phyloP scores from a whole-genome alignment of 2,329 filamentous ascomycete genomes.

The Plenodomus tracheiphilus region DNA sequence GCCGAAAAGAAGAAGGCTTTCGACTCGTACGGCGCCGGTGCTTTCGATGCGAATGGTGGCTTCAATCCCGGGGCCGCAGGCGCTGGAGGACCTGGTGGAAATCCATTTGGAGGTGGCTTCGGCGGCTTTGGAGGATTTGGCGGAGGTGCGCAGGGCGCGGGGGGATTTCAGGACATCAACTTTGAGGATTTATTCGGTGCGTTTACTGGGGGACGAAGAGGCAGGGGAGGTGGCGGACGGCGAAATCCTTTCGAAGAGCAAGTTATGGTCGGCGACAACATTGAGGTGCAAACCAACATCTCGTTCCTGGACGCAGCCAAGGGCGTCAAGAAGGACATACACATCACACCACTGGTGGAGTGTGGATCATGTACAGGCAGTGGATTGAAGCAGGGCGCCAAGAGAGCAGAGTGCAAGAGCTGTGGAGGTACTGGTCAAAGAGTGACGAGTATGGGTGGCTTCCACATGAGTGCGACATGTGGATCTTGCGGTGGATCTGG shows the following conservation, averaged over 20 bases:
- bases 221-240: slow-evolving; percentile 50
- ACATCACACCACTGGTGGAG: slow-evolving; percentile 76
- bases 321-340: slow-evolving; percentile 84
- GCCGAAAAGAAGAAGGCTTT: slow-evolving; percentile 90
- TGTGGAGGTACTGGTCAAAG: slow-evolving; percentile 87
- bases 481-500: slow-evolving; percentile 79
- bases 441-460: slow-evolving; percentile 89
- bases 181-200: slow-evolving; percentile 95
- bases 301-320: slow-evolving; percentile 96
- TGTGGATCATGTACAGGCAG: slow-evolving; percentile 83
- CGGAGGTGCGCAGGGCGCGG: slow-evolving; percentile 49
- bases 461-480: slow-evolving; percentile 95
- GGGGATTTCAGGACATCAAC: slow-evolving; percentile 83
- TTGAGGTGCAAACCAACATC: slow-evolving; percentile 90
- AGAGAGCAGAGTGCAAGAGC: slow-evolving; percentile 71
- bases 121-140: slow-evolving; percentile 43
- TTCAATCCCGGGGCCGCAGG: slow-evolving; percentile 75
- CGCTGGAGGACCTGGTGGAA: slow-evolving; percentile 63
- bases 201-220: slow-evolving; percentile 68
- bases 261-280: slow-evolving; percentile 89
- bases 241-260: slow-evolving; percentile 76
- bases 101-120: slow-evolving; percentile 59
- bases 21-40: slow-evolving; percentile 86
- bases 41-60: slow-evolving; percentile 67
- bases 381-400: slow-evolving; percentile 80